Conservation (phyloP, 1,139 yeast genomes). For the Nakaseomyces glabratus region DNA sequence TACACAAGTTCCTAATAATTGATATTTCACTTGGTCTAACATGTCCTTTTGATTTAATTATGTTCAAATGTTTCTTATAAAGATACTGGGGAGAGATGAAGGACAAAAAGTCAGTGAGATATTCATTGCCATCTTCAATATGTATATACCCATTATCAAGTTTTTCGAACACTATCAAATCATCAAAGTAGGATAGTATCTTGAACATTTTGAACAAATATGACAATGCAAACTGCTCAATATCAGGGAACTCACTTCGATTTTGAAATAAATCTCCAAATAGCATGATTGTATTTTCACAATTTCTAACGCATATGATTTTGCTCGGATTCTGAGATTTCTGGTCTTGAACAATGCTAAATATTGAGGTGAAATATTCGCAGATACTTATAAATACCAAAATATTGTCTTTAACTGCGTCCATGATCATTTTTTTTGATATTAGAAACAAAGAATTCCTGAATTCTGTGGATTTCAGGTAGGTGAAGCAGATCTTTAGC, state of each 20-base stretch:
- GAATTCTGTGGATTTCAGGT: conserved; percentile 22
- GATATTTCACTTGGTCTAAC: conserved; percentile 24
- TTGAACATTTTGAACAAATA: conserved; percentile 27
- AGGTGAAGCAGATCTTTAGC: conserved; percentile 19
- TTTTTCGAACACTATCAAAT: conserved; percentile 15
- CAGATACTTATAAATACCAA: conserved; percentile 27
- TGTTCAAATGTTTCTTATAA: conserved; percentile 15
- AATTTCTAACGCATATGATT: conserved; percentile 11
- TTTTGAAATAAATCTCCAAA: conserved; percentile 24
- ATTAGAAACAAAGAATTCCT: conserved; percentile 21
- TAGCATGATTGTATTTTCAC: too few species aligned
- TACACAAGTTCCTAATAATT: conserved; percentile 26
- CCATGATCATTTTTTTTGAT: conserved; percentile 15
- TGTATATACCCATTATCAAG: conserved; percentile 25
- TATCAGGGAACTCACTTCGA: conserved; percentile 20
- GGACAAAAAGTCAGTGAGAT: conserved; percentile 23
- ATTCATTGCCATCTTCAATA: conserved; percentile 15
- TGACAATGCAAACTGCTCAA: conserved; percentile 24
- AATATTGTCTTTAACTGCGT: conserved; percentile 21
- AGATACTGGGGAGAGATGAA: conserved; percentile 30
- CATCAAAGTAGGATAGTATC: conserved; percentile 25
- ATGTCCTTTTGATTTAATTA: conserved; percentile 16
- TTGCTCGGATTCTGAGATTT: conserved; percentile 13
- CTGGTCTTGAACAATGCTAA: conserved; percentile 18
- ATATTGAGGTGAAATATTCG: conserved; percentile 24